Evolutionary conservation across 257 asterid genomes (phyloP).

Genomic region (Orobanche coerulescens): DNA sequence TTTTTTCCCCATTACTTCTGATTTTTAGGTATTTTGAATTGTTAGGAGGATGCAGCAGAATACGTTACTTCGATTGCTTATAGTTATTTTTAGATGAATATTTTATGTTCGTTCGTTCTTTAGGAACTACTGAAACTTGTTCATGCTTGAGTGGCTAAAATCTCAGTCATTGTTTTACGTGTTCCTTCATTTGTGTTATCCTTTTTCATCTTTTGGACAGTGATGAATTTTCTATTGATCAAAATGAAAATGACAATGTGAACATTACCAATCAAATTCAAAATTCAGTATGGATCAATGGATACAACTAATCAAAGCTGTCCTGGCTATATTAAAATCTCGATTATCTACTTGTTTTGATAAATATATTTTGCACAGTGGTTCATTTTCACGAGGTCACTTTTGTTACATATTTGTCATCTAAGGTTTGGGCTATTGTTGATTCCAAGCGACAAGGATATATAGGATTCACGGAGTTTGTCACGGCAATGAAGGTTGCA

Average conservation of each 20-base stretch:
- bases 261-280: not conserved
- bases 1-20: not conserved
- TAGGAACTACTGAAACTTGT: not conserved
- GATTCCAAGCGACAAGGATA: constrained; percentile 85
- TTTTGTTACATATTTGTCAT: constrained; percentile 8
- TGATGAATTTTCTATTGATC: not conserved
- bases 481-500: constrained; percentile 87
- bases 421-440: constrained; percentile 90
- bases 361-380: constrained; percentile 4
- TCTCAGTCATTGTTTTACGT: not conserved
- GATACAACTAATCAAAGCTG: not conserved
- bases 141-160: not conserved
- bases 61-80: not conserved
- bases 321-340: not conserved
- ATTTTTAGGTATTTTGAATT: not conserved
- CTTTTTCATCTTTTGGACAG: too few relatives aligned
- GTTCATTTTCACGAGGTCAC: not conserved
- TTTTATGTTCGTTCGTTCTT: not conserved
- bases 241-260: not conserved
- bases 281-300: not conserved
- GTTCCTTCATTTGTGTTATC: too few relatives aligned
- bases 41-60: not conserved
- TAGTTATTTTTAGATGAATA: not conserved
- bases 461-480: constrained; percentile 71
- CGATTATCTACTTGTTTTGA: not conserved